Evolutionary conservation across 2,329 filamentous ascomycete species (phyloP).

Genomic region (Aspergillus proliferans): DNA sequence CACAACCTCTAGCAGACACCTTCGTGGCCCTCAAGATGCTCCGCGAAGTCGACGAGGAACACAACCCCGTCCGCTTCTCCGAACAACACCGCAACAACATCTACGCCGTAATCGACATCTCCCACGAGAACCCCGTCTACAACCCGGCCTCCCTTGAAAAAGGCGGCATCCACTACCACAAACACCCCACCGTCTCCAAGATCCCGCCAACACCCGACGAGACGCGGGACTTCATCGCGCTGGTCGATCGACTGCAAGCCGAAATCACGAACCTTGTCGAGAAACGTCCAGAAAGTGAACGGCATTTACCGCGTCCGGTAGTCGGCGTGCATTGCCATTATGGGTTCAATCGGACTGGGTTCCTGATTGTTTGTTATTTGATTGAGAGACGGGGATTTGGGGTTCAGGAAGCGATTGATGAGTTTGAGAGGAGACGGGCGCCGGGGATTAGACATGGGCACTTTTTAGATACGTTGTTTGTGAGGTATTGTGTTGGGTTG

Average conservation of each 20-base stretch:
- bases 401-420: conserved; percentile 70
- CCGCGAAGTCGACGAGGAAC: conserved; percentile 76
- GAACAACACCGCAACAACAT: conserved; percentile 60
- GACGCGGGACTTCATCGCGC: conserved; percentile 52
- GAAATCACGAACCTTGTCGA: conserved; percentile 46
- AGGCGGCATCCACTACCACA: conserved; percentile 66
- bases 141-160: conserved; percentile 65
- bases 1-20: conserved; percentile 66
- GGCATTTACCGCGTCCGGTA: conserved; percentile 33
- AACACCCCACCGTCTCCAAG: conserved; percentile 88
- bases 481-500: conserved; percentile 61
- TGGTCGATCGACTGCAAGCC: conserved; percentile 55
- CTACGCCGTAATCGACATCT: conserved; percentile 80
- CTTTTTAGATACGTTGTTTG: conserved; percentile 76
- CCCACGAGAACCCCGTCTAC: conserved; percentile 84
- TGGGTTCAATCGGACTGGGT: conserved; percentile 90
- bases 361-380: conserved; percentile 85
- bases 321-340: conserved; percentile 93
- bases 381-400: conserved; percentile 69
- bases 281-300: conserved; percentile 35
- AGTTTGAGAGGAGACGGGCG: conserved; percentile 65
- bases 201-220: conserved; percentile 66
- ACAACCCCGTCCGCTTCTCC: conserved; percentile 69
- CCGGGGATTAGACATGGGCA: conserved; percentile 86
- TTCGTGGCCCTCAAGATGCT: conserved; percentile 93